Evolutionary conservation across 2,329 filamentous ascomycete species (phyloP).

Genomic region (Cladosporium sp.): DNA sequence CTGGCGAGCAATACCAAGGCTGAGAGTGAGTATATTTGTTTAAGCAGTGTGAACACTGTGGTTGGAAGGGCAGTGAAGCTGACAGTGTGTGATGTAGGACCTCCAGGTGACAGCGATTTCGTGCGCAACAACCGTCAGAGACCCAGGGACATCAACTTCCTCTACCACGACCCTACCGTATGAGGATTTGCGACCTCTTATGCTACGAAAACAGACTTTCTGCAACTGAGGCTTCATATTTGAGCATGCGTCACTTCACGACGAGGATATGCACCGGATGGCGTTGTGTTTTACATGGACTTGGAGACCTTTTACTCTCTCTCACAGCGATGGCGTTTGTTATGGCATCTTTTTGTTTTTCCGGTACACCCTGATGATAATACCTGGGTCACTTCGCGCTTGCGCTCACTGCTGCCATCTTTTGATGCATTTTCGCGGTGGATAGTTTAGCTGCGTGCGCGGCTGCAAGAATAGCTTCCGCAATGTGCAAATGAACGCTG

Average conservation of each 20-base stretch:
- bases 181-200: constrained; percentile 22
- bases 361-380: neutral
- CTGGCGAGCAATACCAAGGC: constrained; percentile 90
- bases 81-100: constrained; percentile 40
- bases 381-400: neutral
- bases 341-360: neutral
- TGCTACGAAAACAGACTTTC: neutral
- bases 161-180: constrained; percentile 81
- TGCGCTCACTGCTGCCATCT: neutral
- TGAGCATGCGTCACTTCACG: neutral
- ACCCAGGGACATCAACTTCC: constrained; percentile 86
- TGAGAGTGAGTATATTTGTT: constrained; percentile 58
- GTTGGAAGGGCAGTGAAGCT: neutral
- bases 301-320: neutral
- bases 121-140: constrained; percentile 75
- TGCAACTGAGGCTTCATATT: neutral
- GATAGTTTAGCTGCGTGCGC: neutral
- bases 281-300: neutral
- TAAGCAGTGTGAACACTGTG: neutral
- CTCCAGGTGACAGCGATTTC: constrained; percentile 87
- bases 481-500: neutral
- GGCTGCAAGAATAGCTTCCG: neutral
- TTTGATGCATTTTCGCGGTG: neutral
- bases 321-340: constrained; percentile 8
- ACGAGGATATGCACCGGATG: neutral